Evolutionary conservation across 129 eudicot species (phyloP).

Genomic region (Gnaphalium uliginosum): DNA sequence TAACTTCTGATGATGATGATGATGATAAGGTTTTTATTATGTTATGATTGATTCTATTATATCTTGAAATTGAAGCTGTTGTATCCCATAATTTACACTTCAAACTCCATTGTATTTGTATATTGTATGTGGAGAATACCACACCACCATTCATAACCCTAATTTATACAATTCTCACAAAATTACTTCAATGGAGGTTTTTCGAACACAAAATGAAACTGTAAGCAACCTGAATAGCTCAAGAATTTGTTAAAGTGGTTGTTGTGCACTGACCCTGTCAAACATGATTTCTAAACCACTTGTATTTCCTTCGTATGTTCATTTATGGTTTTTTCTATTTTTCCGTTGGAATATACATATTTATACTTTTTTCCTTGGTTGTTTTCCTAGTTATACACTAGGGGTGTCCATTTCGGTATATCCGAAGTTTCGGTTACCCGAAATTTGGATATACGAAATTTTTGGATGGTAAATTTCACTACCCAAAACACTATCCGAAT

Average conservation of each 20-base stretch:
- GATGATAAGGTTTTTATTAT: constrained; percentile 18
- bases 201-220: not conserved
- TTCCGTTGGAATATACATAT: no score
- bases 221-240: not conserved
- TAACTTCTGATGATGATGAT: constrained; percentile 17
- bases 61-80: constrained; percentile 14
- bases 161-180: not conserved
- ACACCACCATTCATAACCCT: constrained; percentile 38
- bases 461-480: no score
- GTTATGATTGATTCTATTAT: not conserved
- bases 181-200: not conserved
- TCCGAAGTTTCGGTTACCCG: no score
- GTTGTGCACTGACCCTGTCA: no score
- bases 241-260: not conserved
- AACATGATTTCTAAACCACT: no score
- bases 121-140: constrained; percentile 25
- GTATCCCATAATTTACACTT: not conserved
- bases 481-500: no score
- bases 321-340: no score
- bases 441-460: no score
- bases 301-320: no score
- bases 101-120: constrained; percentile 21
- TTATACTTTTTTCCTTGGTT: no score
- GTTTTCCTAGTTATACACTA: no score
- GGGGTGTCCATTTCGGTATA: no score